These are phyloP conservation scores for Halophytophthora polymorphica DNA, from an alignment of 352 stramenopile genomes.

Conservation along the genomic window DNA sequence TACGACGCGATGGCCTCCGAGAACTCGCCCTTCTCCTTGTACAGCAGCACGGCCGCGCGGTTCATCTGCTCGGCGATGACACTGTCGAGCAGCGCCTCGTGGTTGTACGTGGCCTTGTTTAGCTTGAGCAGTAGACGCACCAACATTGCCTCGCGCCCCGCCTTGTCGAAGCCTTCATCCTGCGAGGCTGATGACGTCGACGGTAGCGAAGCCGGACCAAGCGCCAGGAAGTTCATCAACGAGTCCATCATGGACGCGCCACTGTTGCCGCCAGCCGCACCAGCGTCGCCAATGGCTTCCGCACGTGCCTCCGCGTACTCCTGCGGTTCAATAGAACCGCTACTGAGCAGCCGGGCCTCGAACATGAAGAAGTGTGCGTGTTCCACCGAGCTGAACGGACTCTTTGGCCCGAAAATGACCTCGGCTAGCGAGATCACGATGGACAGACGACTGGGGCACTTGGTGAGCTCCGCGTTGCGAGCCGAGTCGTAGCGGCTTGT, in stretches of 20 bases:
- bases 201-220: slow-evolving; percentile 66
- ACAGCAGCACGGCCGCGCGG: slow-evolving; percentile 74
- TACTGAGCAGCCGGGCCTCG: slow-evolving; percentile 80
- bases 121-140: slow-evolving; percentile 83
- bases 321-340: slow-evolving; percentile 76
- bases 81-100: slow-evolving; percentile 60
- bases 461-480: slow-evolving; percentile 63
- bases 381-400: slow-evolving; percentile 73
- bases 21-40: slow-evolving; percentile 78
- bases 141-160: slow-evolving; percentile 76
- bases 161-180: slow-evolving; percentile 84
- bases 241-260: slow-evolving; percentile 83
- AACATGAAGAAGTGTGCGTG: slow-evolving; percentile 91
- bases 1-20: slow-evolving; percentile 76
- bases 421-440: slow-evolving; percentile 84
- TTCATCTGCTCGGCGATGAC: slow-evolving; percentile 81
- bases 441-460: slow-evolving; percentile 77
- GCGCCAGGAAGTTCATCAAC: slow-evolving; percentile 85
- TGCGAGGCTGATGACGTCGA: slow-evolving; percentile 50
- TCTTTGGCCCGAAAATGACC: slow-evolving; percentile 69
- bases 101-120: slow-evolving; percentile 80
- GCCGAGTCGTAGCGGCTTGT: slow-evolving; percentile 77
- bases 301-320: slow-evolving; percentile 76
- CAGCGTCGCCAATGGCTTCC: slow-evolving; percentile 44
- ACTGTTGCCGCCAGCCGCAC: slow-evolving; percentile 20